Conservation (phyloP, 768 basidiomycete genomes). For the Naganishia vaughanmartiniae region DNA sequence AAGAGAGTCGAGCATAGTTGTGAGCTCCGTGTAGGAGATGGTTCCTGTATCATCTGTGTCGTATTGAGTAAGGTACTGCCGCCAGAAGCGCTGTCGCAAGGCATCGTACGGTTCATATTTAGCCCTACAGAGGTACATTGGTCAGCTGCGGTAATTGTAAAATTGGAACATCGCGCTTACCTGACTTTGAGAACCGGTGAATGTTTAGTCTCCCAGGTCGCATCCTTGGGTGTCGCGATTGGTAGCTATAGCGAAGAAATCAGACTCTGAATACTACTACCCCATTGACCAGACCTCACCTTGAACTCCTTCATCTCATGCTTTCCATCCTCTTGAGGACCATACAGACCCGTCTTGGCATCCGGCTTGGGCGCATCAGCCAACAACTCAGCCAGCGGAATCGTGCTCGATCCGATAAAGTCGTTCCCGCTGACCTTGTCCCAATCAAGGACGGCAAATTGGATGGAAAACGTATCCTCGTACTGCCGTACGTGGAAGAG, state of each 20-base stretch:
- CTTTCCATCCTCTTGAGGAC: conserved; percentile 59
- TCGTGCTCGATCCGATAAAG: conserved; percentile 72
- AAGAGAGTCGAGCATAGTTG: conserved; percentile 93
- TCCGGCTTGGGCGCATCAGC: conserved; percentile 66
- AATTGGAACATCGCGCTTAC: conserved; percentile 51
- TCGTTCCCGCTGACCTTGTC: conserved; percentile 80
- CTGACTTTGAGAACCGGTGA: conserved; percentile 68
- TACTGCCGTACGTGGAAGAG: conserved; percentile 90
- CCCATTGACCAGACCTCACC: conserved; percentile 36
- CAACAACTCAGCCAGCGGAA: conserved; percentile 71
- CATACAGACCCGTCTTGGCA: conserved; percentile 59
- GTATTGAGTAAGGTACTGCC: conserved; percentile 81
- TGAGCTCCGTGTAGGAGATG: conserved; percentile 79
- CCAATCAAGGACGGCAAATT: conserved; percentile 89
- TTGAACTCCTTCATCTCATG: conserved; percentile 70
- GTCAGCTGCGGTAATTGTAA: conserved; percentile 21
- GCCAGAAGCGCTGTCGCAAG: conserved; percentile 85
- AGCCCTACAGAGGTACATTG: conserved; percentile 59
- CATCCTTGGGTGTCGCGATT: conserved; percentile 63
- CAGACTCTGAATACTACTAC: conserved; percentile 5
- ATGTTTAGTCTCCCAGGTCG: conserved; percentile 70
- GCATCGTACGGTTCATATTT: conserved; percentile 94
- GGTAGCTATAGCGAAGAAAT: conserved; percentile 54
- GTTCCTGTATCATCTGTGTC: conserved; percentile 76
- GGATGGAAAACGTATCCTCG: conserved; percentile 72